Percentiles rank a stretch among this genome's conserved stretches.
These are phyloP conservation scores for Citrus trifoliata DNA, from an alignment of 345 rosid genomes.

Conservation along the genomic window DNA sequence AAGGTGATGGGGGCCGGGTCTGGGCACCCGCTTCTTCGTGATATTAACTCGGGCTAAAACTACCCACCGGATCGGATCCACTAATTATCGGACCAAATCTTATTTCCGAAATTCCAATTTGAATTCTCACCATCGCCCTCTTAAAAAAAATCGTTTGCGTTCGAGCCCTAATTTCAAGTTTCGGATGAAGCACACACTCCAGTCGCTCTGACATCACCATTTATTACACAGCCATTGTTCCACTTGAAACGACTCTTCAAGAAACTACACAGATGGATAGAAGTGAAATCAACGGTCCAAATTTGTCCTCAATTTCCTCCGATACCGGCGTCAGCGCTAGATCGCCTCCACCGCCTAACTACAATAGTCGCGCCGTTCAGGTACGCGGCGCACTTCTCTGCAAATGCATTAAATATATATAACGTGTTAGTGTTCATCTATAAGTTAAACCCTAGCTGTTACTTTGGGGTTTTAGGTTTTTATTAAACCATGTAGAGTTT, in stretches of 20 bases:
- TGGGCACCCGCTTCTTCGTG: neutral
- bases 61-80: neutral
- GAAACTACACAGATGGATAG: slow-evolving; percentile 25
- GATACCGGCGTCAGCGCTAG: slow-evolving; percentile 18
- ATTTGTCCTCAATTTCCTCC: slow-evolving; percentile 18
- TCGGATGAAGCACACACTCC: neutral
- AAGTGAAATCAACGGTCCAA: slow-evolving; percentile 23
- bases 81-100: neutral
- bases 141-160: neutral
- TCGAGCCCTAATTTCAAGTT: neutral
- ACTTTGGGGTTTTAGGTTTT: slow-evolving; percentile 16
- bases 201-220: neutral
- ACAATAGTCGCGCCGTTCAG: slow-evolving; percentile 44
- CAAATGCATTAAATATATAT: neutral
- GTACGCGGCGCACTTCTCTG: slow-evolving; percentile 17
- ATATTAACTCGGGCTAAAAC: neutral
- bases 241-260: neutral
- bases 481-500: neutral
- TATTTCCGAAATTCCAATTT: neutral
- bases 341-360: slow-evolving; percentile 33
- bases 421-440: neutral
- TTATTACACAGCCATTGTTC: neutral
- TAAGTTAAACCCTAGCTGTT: slow-evolving; percentile 11
- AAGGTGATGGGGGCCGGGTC: neutral
- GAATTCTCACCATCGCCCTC: slow-evolving; percentile 5